Evolutionary conservation across 1,284 basidiomycete genomes (phyloP).

Genomic region (Heterobasidion irregulare): DNA sequence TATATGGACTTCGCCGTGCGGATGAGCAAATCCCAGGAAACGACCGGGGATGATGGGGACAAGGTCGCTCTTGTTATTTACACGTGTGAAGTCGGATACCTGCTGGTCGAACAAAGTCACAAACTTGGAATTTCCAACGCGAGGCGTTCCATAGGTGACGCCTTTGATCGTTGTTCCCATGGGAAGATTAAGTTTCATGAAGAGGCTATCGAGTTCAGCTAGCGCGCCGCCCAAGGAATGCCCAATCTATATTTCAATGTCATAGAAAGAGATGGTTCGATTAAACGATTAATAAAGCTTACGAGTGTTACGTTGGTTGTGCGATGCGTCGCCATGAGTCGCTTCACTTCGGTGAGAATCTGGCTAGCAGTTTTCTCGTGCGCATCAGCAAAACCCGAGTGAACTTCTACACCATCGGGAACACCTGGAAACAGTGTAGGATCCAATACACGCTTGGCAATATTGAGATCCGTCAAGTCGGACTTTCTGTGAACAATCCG

Average conservation of each 20-base stretch:
- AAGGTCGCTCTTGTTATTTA: constrained; percentile 29
- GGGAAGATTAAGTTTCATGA: constrained; percentile 27
- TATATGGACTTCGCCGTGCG: constrained; percentile 29
- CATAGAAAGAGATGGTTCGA: neutral
- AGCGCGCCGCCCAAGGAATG: constrained; percentile 34
- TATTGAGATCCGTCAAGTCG: constrained; percentile 37
- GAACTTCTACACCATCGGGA: constrained; percentile 28
- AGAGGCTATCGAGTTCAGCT: constrained; percentile 29
- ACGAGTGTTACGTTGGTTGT: constrained; percentile 30
- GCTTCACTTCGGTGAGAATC: constrained; percentile 30
- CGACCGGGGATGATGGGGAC: constrained; percentile 32
- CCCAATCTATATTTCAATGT: constrained; percentile 16
- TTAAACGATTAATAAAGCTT: constrained; percentile 3
- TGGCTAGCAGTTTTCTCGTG: constrained; percentile 31
- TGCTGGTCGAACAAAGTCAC: constrained; percentile 24
- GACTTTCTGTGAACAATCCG: constrained; percentile 4
- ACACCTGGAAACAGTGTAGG: constrained; percentile 40
- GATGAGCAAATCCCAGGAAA: constrained; percentile 29
- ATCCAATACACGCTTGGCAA: constrained; percentile 24
- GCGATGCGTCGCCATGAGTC: constrained; percentile 22
- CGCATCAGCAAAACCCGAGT: constrained; percentile 39
- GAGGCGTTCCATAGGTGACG: constrained; percentile 31
- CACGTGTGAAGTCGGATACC: constrained; percentile 24
- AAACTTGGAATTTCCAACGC: constrained; percentile 26
- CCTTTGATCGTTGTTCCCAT: constrained; percentile 23